Evolutionary conservation across 176 grass and related monocot genomes (phyloP), one percentile per base, ranked within the genome.

Genomic region (Zea mays): DNA sequence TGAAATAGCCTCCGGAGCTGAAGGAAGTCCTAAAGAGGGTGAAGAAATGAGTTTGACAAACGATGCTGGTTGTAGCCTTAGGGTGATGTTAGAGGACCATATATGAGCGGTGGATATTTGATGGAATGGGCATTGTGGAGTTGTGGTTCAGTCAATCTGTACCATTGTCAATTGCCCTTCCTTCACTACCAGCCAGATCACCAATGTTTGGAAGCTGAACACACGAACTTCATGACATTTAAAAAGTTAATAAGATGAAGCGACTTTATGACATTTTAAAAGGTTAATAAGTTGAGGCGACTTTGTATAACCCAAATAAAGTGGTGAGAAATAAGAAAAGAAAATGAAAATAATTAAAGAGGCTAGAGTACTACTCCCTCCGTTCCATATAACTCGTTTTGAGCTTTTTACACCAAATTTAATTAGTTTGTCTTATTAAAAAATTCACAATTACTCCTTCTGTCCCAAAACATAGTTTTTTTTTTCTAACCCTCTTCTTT

Each of bases 41-140:
- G 76, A 94, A 84, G 76, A 87, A 81, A 77, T 58, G 35, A 48
- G 92, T 6, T 52, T 86, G 79, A 49, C 56, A 52, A 52, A 52
- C 5, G 71, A 91, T 65, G 77, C 83, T 12, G 86, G 83, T 13
- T 84, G 83, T 86, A 90, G 80, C 80, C 74, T 88, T 54, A 68
- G 69, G 33, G 3, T 3, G 61, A 84, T 83, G 73, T 73, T 78
- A 78, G 80, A 72, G 16, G 78, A 78, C 8, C n/a, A 7, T 55
- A 34, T 47, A 65, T 6, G 47, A 64, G 47, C 15, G 55, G 73
- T 72, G 55, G 7, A 76, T 49, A 62, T 70, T 69, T 68, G 15
- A 49, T 39, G 35, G 50, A 62, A 73, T 74, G 57, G 65, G 65
- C 58, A 65, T 46, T 35, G 6, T 56, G 48, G 78, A 50, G 57